Conservation (phyloP, 2,329 filamentous ascomycete genomes). For the Helotiales sp. region DNA sequence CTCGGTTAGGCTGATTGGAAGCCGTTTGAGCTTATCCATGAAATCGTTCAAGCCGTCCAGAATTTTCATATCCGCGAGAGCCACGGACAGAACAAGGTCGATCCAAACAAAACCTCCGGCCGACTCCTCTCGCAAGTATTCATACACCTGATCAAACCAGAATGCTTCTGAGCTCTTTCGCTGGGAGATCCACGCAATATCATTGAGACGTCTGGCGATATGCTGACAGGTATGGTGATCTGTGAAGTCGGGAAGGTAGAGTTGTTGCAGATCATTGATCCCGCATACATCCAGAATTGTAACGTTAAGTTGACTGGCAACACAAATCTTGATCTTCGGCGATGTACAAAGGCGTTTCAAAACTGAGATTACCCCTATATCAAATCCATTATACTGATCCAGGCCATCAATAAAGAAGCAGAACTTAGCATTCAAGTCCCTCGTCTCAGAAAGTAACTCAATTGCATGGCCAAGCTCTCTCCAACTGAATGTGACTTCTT, state of each 20-base stretch:
- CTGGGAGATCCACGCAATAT: neutral
- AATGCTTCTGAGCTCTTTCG: neutral
- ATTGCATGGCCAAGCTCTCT: neutral
- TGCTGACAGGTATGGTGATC: neutral
- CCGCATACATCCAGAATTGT: neutral
- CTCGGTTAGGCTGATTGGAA: neutral
- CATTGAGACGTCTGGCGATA: neutral
- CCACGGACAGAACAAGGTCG: neutral
- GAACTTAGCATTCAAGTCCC: neutral
- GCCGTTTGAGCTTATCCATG: neutral
- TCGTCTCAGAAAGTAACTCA: neutral
- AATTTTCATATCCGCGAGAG: neutral
- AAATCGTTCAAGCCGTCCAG: neutral
- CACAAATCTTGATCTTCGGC: conserved; percentile 14
- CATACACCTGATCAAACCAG: neutral
- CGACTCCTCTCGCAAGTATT: neutral
- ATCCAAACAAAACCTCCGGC: neutral
- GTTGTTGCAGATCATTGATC: neutral
- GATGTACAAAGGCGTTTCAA: neutral
- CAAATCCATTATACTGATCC: conserved; percentile 21
- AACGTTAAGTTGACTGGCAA: conserved; percentile 5
- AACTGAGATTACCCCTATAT: neutral
- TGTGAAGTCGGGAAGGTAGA: neutral
- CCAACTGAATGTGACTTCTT: neutral
- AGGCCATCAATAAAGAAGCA: conserved; percentile 26